Evolutionary conservation across 306 rosid genomes (phyloP).

Genomic region (Comarum palustre): DNA sequence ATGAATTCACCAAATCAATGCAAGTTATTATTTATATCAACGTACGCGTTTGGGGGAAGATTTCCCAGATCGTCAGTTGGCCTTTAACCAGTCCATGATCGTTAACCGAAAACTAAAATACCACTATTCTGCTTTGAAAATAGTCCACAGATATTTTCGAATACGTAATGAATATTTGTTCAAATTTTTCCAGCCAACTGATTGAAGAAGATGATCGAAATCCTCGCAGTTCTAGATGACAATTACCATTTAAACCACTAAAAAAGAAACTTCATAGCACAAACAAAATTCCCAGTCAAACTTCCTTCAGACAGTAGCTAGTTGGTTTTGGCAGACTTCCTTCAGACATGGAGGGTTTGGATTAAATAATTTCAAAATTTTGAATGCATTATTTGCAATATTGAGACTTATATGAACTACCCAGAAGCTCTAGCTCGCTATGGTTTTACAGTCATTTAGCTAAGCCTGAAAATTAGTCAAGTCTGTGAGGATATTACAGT

Average conservation of each 20-base stretch:
- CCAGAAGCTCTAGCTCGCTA: not conserved
- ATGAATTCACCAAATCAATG: not conserved
- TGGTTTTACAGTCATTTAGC: not conserved
- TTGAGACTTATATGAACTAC: not conserved
- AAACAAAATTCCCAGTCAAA: not conserved
- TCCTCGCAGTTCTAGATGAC: not conserved
- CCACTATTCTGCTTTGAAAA: not conserved
- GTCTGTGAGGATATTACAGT: not conserved
- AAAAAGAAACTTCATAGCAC: not conserved
- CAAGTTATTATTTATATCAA: not conserved
- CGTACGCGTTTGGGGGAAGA: not conserved
- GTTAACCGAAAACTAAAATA: not conserved
- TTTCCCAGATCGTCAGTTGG: not conserved
- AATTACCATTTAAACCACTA: not conserved
- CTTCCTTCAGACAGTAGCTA: not conserved
- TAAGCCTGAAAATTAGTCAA: not conserved
- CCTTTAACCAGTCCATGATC: not conserved
- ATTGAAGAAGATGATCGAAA: not conserved
- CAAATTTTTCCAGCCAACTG: not conserved
- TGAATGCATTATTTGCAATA: not conserved
- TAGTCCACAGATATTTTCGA: not conserved
- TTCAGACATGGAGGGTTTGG: slow-evolving; percentile 6
- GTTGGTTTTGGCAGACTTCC: not conserved
- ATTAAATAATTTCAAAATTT: not conserved
- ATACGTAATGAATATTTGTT: not conserved